phyloP scores from a whole-genome alignment of 2,329 filamentous ascomycete species.

The Botryotinia calthae region DNA sequence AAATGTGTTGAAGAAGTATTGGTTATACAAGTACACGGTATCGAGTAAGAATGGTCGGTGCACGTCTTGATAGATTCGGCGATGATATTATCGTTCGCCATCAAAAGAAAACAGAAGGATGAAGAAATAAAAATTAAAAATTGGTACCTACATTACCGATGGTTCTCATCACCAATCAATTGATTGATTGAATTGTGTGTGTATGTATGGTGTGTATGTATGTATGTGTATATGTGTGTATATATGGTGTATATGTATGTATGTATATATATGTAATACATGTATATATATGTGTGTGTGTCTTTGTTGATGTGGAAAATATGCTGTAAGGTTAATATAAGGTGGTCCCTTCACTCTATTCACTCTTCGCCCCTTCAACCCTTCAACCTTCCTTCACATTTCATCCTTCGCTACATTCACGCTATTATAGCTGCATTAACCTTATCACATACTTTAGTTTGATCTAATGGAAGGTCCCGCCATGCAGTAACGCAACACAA shows the following conservation, averaged over 20 bases:
- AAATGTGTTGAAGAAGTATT: constrained; percentile 35
- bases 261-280: too few species aligned
- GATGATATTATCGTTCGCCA: neutral
- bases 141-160: neutral
- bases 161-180: neutral
- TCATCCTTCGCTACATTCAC: neutral
- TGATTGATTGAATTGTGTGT: neutral
- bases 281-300: too few species aligned
- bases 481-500: neutral
- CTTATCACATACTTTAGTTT: neutral
- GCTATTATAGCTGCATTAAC: neutral
- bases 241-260: too few species aligned
- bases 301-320: too few species aligned
- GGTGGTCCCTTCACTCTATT: neutral
- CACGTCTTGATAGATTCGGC: constrained; percentile 28
- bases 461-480: neutral
- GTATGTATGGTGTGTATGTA: neutral
- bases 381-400: neutral
- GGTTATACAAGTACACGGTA: constrained; percentile 21
- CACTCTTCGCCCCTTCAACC: neutral
- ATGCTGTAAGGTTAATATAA: too few species aligned
- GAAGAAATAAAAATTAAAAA: neutral
- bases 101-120: neutral
- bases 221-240: neutral
- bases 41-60: constrained; percentile 29